A percentile compares a stretch with the other conserved stretches of the same genome.
Evolutionary conservation across 78 protist genomes (phyloP).

Genomic region (slime mould (Dictyostelium discoideum)): DNA sequence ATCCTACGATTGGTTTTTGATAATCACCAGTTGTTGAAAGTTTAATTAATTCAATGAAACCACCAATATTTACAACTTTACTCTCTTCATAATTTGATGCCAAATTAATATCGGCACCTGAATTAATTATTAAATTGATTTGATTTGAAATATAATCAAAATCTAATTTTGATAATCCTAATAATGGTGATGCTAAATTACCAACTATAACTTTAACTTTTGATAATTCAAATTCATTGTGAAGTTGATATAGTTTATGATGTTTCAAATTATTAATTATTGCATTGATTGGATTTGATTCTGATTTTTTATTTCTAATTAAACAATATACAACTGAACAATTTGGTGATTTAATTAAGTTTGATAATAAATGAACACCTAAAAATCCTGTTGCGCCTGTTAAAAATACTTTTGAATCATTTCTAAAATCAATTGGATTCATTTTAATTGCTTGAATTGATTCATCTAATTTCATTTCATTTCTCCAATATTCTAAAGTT

Average conservation of each 20-base stretch:
- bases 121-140: background rate
- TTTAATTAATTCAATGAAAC: background rate
- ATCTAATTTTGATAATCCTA: slow-evolving; percentile 8
- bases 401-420: background rate
- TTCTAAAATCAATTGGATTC: background rate
- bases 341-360: background rate
- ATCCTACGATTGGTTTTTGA: background rate
- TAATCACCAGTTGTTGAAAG: slow-evolving; percentile 4
- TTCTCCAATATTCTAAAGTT: slow-evolving; percentile 4
- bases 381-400: slow-evolving; percentile 57
- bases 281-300: background rate
- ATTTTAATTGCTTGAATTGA: background rate
- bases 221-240: background rate
- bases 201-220: background rate
- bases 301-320: background rate
- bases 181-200: slow-evolving; percentile 17
- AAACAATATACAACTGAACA: slow-evolving; percentile 33
- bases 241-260: background rate
- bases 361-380: slow-evolving; percentile 25
- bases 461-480: slow-evolving; percentile 11
- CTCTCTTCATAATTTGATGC: background rate
- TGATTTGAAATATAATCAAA: background rate
- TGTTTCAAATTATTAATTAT: background rate
- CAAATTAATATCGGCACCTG: slow-evolving; percentile 21
- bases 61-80: background rate